Percentiles rank a stretch among this genome's conserved stretches.
These are phyloP conservation scores for Gastroboletus turbinatus DNA, from an alignment of 1,284 basidiomycete species.

Conservation along the genomic window DNA sequence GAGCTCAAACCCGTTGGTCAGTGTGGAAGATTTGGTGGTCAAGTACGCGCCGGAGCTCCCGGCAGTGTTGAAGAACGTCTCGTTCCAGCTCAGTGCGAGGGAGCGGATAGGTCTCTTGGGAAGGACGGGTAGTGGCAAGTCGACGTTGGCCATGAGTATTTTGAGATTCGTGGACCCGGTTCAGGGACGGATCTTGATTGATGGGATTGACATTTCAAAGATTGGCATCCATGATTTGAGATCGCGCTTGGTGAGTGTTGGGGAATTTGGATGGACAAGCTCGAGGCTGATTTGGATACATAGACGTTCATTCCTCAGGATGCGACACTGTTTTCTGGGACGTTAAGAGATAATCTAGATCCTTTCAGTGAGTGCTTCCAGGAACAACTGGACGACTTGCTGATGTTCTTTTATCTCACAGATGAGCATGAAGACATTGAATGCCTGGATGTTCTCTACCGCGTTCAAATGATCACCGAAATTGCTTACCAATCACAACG, in stretches of 20 bases:
- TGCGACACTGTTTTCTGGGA: constrained; percentile 83
- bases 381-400: not conserved
- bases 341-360: constrained; percentile 84
- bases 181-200: constrained; percentile 77
- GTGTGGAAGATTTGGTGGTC: constrained; percentile 72
- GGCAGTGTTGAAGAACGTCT: constrained; percentile 75
- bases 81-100: constrained; percentile 59
- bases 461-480: constrained; percentile 55
- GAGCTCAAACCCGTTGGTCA: constrained; percentile 48
- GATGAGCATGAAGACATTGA: constrained; percentile 81
- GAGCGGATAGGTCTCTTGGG: constrained; percentile 76
- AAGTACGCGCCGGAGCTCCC: constrained; percentile 87
- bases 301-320: constrained; percentile 86
- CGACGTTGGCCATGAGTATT: constrained; percentile 82
- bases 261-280: not conserved
- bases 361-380: constrained; percentile 58
- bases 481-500: constrained; percentile 45
- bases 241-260: constrained; percentile 58
- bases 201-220: constrained; percentile 85
- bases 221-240: constrained; percentile 88
- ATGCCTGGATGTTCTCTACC: constrained; percentile 53
- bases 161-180: constrained; percentile 88
- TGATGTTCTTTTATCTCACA: constrained; percentile 22
- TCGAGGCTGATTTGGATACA: not conserved
- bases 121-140: constrained; percentile 79